Evolutionary conservation across 2,329 filamentous ascomycete species (phyloP).

Genomic region (Verruconis gallopava): DNA sequence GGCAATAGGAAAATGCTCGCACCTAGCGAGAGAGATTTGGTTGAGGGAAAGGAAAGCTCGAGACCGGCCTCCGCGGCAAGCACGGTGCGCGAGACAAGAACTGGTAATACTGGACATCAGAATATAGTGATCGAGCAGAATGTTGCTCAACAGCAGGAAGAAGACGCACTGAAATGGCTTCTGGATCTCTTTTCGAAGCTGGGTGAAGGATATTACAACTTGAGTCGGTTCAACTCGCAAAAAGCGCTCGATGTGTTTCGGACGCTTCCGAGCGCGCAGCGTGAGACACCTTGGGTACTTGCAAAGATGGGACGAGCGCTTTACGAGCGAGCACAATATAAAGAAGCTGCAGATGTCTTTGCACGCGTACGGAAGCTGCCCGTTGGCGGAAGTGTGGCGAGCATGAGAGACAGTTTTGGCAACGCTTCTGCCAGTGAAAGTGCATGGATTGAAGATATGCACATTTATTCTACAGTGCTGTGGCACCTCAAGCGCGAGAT

Average conservation of each 20-base stretch:
- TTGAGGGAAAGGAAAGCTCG: slow-evolving; percentile 35
- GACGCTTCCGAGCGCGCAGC: slow-evolving; percentile 57
- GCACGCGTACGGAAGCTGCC: slow-evolving; percentile 63
- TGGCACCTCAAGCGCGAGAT: slow-evolving; percentile 94
- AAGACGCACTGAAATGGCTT: slow-evolving; percentile 64
- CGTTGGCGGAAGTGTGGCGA: slow-evolving; percentile 50
- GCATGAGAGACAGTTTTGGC: background rate
- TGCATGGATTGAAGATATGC: slow-evolving; percentile 70
- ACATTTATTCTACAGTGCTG: slow-evolving; percentile 96
- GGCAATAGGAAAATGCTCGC: slow-evolving; percentile 74
- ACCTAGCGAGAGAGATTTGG: slow-evolving; percentile 55
- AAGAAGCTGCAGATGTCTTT: slow-evolving; percentile 79
- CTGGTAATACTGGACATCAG: background rate
- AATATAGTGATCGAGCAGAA: slow-evolving; percentile 1
- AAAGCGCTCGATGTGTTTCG: slow-evolving; percentile 65
- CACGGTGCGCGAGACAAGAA: slow-evolving; percentile 2
- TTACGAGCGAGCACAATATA: slow-evolving; percentile 80
- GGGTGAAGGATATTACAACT: slow-evolving; percentile 63
- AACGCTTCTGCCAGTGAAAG: background rate
- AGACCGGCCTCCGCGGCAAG: slow-evolving; percentile 23
- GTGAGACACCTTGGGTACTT: slow-evolving; percentile 87
- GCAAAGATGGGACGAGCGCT: slow-evolving; percentile 81
- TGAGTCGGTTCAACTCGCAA: slow-evolving; percentile 66
- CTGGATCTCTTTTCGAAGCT: slow-evolving; percentile 73
- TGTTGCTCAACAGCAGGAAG: slow-evolving; percentile 27